Conservation (phyloP, 177 flowering plant genomes). For the Vitis hybrid region DNA sequence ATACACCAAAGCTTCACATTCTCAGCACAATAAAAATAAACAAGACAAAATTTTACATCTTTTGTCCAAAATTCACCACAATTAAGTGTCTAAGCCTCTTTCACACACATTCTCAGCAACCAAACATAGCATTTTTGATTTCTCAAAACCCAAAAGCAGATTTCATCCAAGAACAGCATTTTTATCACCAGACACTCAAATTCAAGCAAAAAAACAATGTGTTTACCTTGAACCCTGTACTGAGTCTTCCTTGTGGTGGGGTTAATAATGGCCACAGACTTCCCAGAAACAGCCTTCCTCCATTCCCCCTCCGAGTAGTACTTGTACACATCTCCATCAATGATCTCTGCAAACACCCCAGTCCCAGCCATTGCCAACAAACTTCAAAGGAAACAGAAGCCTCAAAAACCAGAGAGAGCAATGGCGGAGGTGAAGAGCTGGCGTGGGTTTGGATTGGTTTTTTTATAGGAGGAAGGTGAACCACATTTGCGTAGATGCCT, state of each 20-base stretch:
- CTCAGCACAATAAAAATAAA: too few species aligned
- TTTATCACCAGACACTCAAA: too few species aligned
- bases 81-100: too few species aligned
- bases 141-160: too few species aligned
- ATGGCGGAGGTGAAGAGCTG: slow-evolving; percentile 7
- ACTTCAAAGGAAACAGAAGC: neutral
- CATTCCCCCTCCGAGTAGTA: slow-evolving; percentile 94
- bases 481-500: slow-evolving; percentile 15
- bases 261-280: slow-evolving; percentile 78
- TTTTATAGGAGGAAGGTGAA: slow-evolving; percentile 21
- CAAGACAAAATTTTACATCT: too few species aligned
- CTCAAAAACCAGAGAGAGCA: neutral
- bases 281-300: slow-evolving; percentile 80
- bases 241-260: slow-evolving; percentile 90
- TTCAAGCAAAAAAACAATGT: neutral
- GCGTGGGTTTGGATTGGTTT: neutral
- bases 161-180: too few species aligned
- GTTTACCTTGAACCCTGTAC: slow-evolving; percentile 89
- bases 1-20: too few species aligned
- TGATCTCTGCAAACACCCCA: slow-evolving; percentile 75
- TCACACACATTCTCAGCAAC: too few species aligned
- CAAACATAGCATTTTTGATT: too few species aligned
- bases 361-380: slow-evolving; percentile 53
- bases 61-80: too few species aligned
- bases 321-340: slow-evolving; percentile 84